Evolutionary conservation across 495 filamentous ascomycete species (phyloP).

Genomic region (Penicillium chermesinum): DNA sequence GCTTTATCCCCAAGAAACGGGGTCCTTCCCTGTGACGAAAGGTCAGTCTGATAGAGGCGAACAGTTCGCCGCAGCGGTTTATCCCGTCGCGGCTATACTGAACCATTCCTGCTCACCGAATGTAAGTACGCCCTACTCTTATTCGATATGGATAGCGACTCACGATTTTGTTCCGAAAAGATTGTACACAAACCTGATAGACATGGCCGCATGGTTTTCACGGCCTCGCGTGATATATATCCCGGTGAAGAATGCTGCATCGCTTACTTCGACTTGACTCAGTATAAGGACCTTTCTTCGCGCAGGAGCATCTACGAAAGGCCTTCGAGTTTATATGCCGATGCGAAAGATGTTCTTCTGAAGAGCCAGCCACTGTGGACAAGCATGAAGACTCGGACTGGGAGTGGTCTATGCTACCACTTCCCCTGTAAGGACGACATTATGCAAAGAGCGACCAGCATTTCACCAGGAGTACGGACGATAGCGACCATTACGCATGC

Average conservation of each 20-base stretch:
- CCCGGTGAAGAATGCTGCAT: constrained; percentile 39
- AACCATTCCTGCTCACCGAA: constrained; percentile 40
- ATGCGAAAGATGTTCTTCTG: constrained; percentile 29
- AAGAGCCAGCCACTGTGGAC: constrained; percentile 15
- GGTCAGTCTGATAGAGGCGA: constrained; percentile 24
- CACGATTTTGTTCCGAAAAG: constrained; percentile 3
- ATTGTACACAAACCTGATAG: constrained; percentile 35
- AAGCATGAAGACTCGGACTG: no score
- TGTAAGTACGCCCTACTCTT: constrained; percentile 17
- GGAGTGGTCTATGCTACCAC: background rate
- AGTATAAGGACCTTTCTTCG: constrained; percentile 15
- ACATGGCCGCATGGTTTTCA: constrained; percentile 35
- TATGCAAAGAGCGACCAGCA: no score
- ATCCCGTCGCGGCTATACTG: constrained; percentile 33
- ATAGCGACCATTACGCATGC: no score
- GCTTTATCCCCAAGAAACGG: constrained; percentile 37
- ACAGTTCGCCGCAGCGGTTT: constrained; percentile 37
- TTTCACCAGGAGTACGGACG: no score
- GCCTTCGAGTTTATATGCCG: constrained; percentile 32
- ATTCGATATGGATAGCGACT: constrained; percentile 2
- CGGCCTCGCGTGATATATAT: constrained; percentile 28
- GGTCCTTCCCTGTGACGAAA: constrained; percentile 15
- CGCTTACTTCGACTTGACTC: constrained; percentile 35
- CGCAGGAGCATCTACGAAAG: constrained; percentile 27
- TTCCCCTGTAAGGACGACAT: background rate